These are phyloP conservation scores for Polyporus tsugae DNA, from an alignment of 1,284 basidiomycete genomes.

Conservation along the genomic window DNA sequence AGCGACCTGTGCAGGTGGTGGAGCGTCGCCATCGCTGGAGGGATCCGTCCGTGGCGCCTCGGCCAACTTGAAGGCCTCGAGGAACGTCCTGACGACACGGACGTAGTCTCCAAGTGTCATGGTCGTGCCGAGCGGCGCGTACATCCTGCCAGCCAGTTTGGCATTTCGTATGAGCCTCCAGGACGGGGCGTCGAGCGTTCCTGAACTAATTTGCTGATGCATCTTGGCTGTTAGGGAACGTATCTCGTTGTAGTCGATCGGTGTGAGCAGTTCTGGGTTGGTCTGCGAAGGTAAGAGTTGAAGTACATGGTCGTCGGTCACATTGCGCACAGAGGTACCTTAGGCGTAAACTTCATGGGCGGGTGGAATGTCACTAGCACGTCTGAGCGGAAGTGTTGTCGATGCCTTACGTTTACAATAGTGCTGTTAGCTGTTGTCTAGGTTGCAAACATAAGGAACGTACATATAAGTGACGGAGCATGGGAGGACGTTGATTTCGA, in stretches of 20 bases:
- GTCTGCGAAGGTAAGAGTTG: constrained; percentile 48
- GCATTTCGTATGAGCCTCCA: constrained; percentile 81
- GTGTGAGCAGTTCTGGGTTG: constrained; percentile 75
- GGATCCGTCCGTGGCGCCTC: constrained; percentile 33
- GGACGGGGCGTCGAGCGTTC: constrained; percentile 83
- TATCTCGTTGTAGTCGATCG: constrained; percentile 68
- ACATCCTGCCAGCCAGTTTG: constrained; percentile 80
- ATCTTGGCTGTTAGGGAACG: constrained; percentile 69
- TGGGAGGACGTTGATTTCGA: constrained; percentile 76
- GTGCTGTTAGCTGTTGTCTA: constrained; percentile 39
- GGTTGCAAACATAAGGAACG: constrained; percentile 38
- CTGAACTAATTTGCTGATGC: constrained; percentile 73
- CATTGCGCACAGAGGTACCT: constrained; percentile 47
- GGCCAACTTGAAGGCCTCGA: constrained; percentile 75
- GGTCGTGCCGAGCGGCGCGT: constrained; percentile 82
- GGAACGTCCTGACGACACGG: constrained; percentile 74
- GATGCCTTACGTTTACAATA: constrained; percentile 46
- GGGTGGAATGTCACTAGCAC: constrained; percentile 85
- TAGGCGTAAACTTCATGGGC: constrained; percentile 72
- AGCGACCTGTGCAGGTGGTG: constrained; percentile 32
- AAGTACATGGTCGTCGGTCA: background rate
- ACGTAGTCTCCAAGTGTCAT: constrained; percentile 87
- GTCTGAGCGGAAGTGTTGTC: constrained; percentile 86
- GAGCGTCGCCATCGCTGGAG: constrained; percentile 39
- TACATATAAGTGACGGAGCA: constrained; percentile 88